Evolutionary conservation across 495 filamentous ascomycete genomes (phyloP).

Genomic region (Trichoderma reesei): DNA sequence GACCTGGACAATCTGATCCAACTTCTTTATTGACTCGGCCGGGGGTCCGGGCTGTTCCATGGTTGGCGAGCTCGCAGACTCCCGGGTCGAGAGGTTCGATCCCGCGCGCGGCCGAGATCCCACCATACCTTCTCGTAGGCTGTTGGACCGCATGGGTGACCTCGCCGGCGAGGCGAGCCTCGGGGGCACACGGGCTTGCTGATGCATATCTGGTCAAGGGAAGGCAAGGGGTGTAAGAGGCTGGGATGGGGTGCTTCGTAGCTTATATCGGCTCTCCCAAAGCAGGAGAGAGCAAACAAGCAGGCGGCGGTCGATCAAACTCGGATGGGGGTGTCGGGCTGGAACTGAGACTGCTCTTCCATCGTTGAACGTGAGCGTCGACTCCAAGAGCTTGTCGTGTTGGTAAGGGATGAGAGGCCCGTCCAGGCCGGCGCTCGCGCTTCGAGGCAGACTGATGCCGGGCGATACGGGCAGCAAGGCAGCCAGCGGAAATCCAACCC

Average conservation of each 20-base stretch:
- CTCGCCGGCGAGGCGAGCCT: conserved; percentile 55
- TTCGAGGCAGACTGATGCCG: not conserved
- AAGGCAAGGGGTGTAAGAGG: conserved; percentile 6
- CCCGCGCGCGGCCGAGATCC: conserved; percentile 25
- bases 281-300: not conserved
- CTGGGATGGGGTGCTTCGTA: not conserved
- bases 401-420: not conserved
- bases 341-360: conserved; percentile 11
- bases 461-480: conserved; percentile 1
- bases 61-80: conserved; percentile 29
- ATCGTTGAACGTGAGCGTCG: conserved; percentile 7
- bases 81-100: conserved; percentile 27
- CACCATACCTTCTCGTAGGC: conserved; percentile 51
- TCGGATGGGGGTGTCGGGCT: conserved; percentile 9
- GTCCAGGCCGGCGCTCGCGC: not conserved
- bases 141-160: conserved; percentile 58
- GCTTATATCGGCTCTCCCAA: not conserved
- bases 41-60: conserved; percentile 39
- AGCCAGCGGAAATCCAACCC: not conserved
- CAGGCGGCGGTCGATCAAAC: conserved; percentile 1
- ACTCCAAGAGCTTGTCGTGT: not conserved
- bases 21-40: conserved; percentile 58
- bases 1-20: conserved; percentile 89
- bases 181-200: conserved; percentile 64
- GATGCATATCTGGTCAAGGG: conserved; percentile 54